phyloP scores from a whole-genome alignment of 1,284 basidiomycete species.

The Inonotus hispidus region DNA sequence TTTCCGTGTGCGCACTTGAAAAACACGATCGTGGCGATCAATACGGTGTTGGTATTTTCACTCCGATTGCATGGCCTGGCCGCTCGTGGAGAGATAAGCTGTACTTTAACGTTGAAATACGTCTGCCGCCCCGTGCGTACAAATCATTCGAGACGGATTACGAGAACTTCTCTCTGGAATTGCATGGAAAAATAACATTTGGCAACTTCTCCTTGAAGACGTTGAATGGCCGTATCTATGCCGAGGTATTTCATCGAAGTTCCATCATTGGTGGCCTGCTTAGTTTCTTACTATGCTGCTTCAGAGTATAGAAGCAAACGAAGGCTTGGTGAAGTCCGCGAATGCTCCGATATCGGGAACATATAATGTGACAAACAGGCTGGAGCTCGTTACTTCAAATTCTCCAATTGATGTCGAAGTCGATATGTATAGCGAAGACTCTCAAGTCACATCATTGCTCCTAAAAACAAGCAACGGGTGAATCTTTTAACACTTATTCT shows the following conservation, averaged over 20 bases:
- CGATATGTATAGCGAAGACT: conserved; percentile 12
- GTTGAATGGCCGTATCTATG: conserved; percentile 18
- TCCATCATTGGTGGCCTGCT: neutral
- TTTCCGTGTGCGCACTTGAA: conserved; percentile 25
- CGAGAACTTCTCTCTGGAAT: conserved; percentile 19
- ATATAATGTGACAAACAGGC: conserved; percentile 13
- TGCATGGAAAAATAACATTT: conserved; percentile 20
- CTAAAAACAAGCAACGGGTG: conserved; percentile 20
- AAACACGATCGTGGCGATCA: conserved; percentile 14
- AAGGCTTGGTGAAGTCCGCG: conserved; percentile 13
- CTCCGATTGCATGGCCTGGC: conserved; percentile 19
- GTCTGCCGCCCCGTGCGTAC: conserved; percentile 20
- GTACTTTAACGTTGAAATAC: conserved; percentile 22
- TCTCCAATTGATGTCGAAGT: conserved; percentile 13
- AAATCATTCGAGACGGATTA: conserved; percentile 24
- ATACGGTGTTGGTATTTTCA: conserved; percentile 27
- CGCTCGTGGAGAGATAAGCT: conserved; percentile 1
- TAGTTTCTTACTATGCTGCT: neutral
- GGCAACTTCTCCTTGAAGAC: conserved; percentile 19
- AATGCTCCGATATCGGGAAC: conserved; percentile 18
- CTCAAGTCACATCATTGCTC: conserved; percentile 6
- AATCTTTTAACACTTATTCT: neutral
- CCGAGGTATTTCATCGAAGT: conserved; percentile 13
- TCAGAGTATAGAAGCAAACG: conserved; percentile 13
- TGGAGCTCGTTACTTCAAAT: conserved; percentile 19